Conservation (phyloP, 306 rosid genomes). For the Lablab purpureus region DNA sequence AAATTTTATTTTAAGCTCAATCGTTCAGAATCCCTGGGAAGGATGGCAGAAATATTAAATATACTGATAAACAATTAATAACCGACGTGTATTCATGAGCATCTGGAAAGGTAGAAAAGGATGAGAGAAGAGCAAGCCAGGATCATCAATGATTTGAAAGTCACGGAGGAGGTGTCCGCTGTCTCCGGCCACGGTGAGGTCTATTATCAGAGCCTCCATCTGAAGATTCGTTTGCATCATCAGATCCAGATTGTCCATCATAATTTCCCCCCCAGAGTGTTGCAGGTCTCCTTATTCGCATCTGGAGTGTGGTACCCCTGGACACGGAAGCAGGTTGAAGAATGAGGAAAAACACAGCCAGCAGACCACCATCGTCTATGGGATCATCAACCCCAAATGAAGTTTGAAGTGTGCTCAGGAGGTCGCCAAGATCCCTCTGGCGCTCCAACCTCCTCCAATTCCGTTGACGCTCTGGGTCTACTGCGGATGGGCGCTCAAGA, state of each 20-base stretch:
- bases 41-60: constrained; percentile 46
- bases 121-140: constrained; percentile 50
- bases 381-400: constrained; percentile 87
- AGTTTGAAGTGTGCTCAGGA: constrained; percentile 87
- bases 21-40: constrained; percentile 51
- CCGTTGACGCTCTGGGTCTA: constrained; percentile 91
- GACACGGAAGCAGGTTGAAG: constrained; percentile 85
- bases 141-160: constrained; percentile 46
- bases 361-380: constrained; percentile 82
- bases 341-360: constrained; percentile 87
- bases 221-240: constrained; percentile 80
- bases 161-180: constrained; percentile 75
- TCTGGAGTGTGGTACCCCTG: constrained; percentile 68
- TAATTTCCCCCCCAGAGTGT: constrained; percentile 86
- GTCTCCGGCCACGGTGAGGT: constrained; percentile 69
- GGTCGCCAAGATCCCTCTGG: constrained; percentile 95
- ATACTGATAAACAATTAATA: constrained; percentile 41
- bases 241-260: constrained; percentile 85
- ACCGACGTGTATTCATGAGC: constrained; percentile 29
- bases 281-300: constrained; percentile 77
- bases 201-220: constrained; percentile 77
- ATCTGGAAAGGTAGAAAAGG: constrained; percentile 22
- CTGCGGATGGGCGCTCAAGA: constrained; percentile 83
- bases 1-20: constrained; percentile 52
- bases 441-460: constrained; percentile 93